Percentiles rank a stretch among this genome's conserved stretches.
Conservation (phyloP, 2,329 filamentous ascomycete genomes). For the Botryosphaeria dothidea region DNA sequence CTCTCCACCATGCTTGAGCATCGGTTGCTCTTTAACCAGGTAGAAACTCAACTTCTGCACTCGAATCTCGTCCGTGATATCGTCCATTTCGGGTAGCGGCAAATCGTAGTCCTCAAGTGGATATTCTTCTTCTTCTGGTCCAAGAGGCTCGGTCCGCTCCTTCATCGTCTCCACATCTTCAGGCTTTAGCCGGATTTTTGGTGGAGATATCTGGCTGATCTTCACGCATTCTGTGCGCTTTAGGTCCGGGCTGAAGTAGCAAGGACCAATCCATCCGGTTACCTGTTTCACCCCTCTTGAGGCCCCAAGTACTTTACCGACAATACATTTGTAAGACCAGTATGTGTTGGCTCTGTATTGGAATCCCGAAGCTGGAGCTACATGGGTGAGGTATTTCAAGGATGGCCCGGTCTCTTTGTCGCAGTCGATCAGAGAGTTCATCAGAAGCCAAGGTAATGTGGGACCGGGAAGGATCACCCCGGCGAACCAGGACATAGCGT, state of each 20-base stretch:
- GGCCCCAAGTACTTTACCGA: conserved; percentile 69
- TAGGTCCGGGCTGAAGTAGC: conserved; percentile 67
- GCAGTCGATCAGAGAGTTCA: conserved; percentile 76
- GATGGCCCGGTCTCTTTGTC: conserved; percentile 68
- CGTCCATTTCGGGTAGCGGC: conserved; percentile 57
- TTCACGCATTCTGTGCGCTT: conserved; percentile 69
- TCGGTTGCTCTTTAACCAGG: conserved; percentile 41
- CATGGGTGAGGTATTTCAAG: conserved; percentile 67
- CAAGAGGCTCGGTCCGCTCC: conserved; percentile 68
- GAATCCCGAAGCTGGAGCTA: conserved; percentile 70
- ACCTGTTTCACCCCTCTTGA: conserved; percentile 70
- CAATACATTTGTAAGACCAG: conserved; percentile 71
- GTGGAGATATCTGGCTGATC: conserved; percentile 62
- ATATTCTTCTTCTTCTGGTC: conserved; percentile 61
- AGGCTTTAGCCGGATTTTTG: conserved; percentile 54
- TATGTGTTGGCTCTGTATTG: conserved; percentile 78
- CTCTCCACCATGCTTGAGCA: conserved; percentile 25
- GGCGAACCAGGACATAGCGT: conserved; percentile 76
- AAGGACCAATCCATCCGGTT: conserved; percentile 74
- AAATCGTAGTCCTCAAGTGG: conserved; percentile 69
- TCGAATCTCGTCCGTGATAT: conserved; percentile 65
- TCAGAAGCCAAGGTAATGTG: conserved; percentile 72
- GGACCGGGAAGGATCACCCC: conserved; percentile 71
- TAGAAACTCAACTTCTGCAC: conserved; percentile 68
- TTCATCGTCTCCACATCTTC: conserved; percentile 67